Evolutionary conservation across 2,329 filamentous ascomycete genomes (phyloP), one percentile per base, ranked within the genome.

Genomic region (Tolypocladium pustulatum): DNA sequence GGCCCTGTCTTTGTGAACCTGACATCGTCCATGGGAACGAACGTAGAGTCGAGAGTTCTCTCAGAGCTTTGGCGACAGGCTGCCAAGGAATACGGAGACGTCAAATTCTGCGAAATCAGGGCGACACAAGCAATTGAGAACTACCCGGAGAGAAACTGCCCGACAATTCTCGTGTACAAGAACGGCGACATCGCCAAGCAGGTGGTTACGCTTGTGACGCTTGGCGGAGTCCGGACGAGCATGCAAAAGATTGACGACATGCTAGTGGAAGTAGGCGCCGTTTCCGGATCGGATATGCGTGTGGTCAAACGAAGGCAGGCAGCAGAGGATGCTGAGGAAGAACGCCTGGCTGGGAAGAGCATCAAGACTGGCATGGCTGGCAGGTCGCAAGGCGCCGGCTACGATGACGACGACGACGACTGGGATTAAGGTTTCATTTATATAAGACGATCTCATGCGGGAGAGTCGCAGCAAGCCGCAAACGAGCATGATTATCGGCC

Each of bases 21-120:
- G 56, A 93, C 88, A 8, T 91, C 89, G 5, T 82, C 89, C 0
- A 77, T 86, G 60, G 88, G 89, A 55, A 89, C 84, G 57, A 97
- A 97, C 68, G 81, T 88, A 38, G 92, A 97, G 74, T 96, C 91
- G 4, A 83, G 89, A 60, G 79, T 97, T 4, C 75, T 97, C 65
- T 86, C 87, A 0, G 89, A 96, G 69, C 78, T 97, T 25, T 99
- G 93, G 92, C 81, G 87, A 40, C 85, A 91, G 68, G 81, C 94
- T 46, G 93, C 94, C 0, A 76, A 75, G 60, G 91, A 93, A 68
- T 99, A 91, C 69, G 91, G 91, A 25, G 93, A 99, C 64, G 79
- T 99, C 72, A 99, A 99, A 75, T 99, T 99, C 74, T 97, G 93
- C 72, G 90, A 97, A 76, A 97, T 99, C 65, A 84, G 87, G 65